Evolutionary conservation across 805 yeast genomes (phyloP), one percentile per base, ranked within the genome.

Genomic region (Candida tallmaniae): DNA sequence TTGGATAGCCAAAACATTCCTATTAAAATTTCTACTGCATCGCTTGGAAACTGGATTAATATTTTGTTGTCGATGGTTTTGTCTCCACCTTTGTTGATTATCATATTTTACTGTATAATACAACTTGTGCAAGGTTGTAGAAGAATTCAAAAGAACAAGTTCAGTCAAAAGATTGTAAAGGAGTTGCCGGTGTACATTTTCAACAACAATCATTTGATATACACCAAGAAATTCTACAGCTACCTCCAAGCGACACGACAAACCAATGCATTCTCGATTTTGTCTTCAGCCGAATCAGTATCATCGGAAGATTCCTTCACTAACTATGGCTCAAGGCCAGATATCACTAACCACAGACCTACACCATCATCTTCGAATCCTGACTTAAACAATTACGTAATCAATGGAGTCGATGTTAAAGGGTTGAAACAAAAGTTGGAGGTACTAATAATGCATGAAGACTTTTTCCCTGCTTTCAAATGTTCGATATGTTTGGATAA

Each of bases 401-500:
- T 71, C 8, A 67, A 70, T 38, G 77, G 74, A 1, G 51, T 70
- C 2, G 54, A 59, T 46, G 31, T 62, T n/a, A 44, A 51, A 29
- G 38, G 41, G 3, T 34, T 45, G 1, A 45, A 48, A 5, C 31
- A 27, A n/a, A 35, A 46, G 25, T 34, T 50, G 12, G 43, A 49
- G 35, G 43, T 56, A 5, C 33, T 60, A 16, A 40, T 57, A 3
- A 50, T 60, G 13, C 59, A 62, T 5, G 41, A 49, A 23, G 65
- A 61, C 44, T 61, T 56, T 37, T 61, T 44, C 31, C 67, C 72
- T 1, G 55, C 78, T 1, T 72, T 62, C 41, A 78, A 74, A 51
- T 78, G 84, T 48, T 72, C 76, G 16, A 76, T 78, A 16, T 78
- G 84, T 45, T 62, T 78, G 27, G 82, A 73, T 29, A 69, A 63